Evolutionary conservation across 2,329 filamentous ascomycete species (phyloP).

Genomic region (Microsporum ferrugineum): DNA sequence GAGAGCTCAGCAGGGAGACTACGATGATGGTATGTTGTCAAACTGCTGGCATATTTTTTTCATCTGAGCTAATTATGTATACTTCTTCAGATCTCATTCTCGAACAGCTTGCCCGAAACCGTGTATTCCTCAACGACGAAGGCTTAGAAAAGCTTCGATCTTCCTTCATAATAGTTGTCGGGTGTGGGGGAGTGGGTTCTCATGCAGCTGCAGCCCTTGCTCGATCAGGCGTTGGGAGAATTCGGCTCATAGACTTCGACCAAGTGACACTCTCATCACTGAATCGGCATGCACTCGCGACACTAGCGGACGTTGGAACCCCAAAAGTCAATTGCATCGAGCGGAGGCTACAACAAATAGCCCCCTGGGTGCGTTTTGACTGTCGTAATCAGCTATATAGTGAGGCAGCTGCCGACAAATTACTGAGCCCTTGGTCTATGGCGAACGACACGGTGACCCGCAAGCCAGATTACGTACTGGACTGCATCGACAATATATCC

Average conservation of each 20-base stretch:
- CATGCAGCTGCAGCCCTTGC: slow-evolving; percentile 79
- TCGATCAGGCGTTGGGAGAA: slow-evolving; percentile 74
- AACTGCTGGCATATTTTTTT: neutral
- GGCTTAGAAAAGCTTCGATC: slow-evolving; percentile 69
- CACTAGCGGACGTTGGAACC: slow-evolving; percentile 81
- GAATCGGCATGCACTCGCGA: slow-evolving; percentile 92
- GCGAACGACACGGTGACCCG: slow-evolving; percentile 33
- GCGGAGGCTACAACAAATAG: slow-evolving; percentile 68
- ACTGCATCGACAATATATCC: slow-evolving; percentile 97
- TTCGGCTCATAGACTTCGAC: slow-evolving; percentile 91
- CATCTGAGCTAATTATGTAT: neutral
- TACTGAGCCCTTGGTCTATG: slow-evolving; percentile 56
- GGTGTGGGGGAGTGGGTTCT: slow-evolving; percentile 87
- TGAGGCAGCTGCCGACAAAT: slow-evolving; percentile 49
- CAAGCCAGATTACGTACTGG: slow-evolving; percentile 76
- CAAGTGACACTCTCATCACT: slow-evolving; percentile 90
- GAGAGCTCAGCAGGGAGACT: slow-evolving; percentile 51
- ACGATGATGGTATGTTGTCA: slow-evolving; percentile 46
- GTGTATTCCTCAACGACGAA: slow-evolving; percentile 74
- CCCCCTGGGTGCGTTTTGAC: slow-evolving; percentile 87
- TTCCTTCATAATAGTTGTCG: slow-evolving; percentile 79
- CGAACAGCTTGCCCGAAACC: slow-evolving; percentile 86
- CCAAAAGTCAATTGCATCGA: slow-evolving; percentile 81
- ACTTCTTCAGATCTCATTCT: slow-evolving; percentile 60
- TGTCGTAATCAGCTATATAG: slow-evolving; percentile 74